phyloP scores from a whole-genome alignment of 2,329 filamentous ascomycete species.

The Calonectria fujianensis region DNA sequence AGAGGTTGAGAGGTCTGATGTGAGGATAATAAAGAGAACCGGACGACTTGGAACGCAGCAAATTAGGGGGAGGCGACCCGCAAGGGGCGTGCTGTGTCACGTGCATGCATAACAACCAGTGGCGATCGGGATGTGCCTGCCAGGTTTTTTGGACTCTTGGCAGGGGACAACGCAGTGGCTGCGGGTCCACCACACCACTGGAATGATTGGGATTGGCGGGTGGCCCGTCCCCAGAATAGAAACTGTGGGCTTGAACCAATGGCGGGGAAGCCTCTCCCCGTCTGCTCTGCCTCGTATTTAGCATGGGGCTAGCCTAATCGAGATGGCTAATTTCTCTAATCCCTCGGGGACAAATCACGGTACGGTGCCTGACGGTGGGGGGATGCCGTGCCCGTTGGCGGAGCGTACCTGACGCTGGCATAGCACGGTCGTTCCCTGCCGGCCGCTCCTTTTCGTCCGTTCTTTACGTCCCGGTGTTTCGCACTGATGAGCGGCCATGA shows the following conservation, averaged over 20 bases:
- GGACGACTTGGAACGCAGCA: constrained; percentile 49
- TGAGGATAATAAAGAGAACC: constrained; percentile 29
- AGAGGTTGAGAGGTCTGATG: constrained; percentile 42
- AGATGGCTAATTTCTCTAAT: constrained; percentile 49
- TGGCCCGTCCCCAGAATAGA: constrained; percentile 50
- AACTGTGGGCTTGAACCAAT: constrained; percentile 42
- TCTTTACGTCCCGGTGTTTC: constrained; percentile 18
- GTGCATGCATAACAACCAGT: constrained; percentile 40
- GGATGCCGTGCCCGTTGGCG: constrained; percentile 30
- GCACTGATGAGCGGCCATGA: not conserved
- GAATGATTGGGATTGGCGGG: constrained; percentile 47
- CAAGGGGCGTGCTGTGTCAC: constrained; percentile 45
- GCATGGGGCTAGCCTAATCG: constrained; percentile 37
- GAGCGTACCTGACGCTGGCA: not conserved
- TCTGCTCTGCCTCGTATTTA: constrained; percentile 51
- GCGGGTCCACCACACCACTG: constrained; percentile 39
- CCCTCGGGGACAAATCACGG: constrained; percentile 43
- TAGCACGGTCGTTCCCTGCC: constrained; percentile 18
- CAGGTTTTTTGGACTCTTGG: constrained; percentile 47
- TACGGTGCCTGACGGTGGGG: constrained; percentile 1
- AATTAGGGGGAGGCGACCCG: constrained; percentile 48
- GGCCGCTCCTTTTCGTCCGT: constrained; percentile 19
- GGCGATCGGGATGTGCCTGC: constrained; percentile 43
- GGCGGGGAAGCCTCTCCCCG: constrained; percentile 38
- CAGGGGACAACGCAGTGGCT: constrained; percentile 51